A percentile compares a stretch with the other conserved stretches of the same genome.
Evolutionary conservation across 495 filamentous ascomycete genomes (phyloP).

Genomic region (Aspergillus sclerotiicarbonarius): DNA sequence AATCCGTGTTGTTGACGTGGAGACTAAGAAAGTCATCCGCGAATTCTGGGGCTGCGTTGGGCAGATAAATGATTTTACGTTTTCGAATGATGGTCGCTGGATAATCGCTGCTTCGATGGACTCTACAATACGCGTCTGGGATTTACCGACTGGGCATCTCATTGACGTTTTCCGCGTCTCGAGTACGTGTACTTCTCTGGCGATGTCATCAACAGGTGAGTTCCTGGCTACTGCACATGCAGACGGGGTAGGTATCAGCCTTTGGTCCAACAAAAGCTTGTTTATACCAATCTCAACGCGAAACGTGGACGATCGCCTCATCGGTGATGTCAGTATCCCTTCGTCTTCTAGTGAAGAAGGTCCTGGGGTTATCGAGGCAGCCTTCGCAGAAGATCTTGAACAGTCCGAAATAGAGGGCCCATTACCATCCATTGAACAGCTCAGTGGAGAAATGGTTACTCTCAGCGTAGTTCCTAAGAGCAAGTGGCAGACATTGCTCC

Average conservation of each 20-base stretch:
- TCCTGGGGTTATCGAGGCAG: slow-evolving; percentile 64
- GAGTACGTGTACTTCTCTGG: slow-evolving; percentile 73
- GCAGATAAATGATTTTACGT: slow-evolving; percentile 80
- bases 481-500: slow-evolving; percentile 88
- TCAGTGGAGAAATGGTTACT: slow-evolving; percentile 77
- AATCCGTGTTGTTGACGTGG: slow-evolving; percentile 84
- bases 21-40: slow-evolving; percentile 83
- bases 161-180: slow-evolving; percentile 82
- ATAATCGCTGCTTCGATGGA: slow-evolving; percentile 86
- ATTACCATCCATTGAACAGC: slow-evolving; percentile 62
- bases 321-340: slow-evolving; percentile 60
- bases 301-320: slow-evolving; percentile 71
- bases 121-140: slow-evolving; percentile 82
- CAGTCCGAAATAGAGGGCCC: slow-evolving; percentile 47
- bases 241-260: slow-evolving; percentile 79
- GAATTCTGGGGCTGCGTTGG: slow-evolving; percentile 89
- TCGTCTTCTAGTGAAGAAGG: slow-evolving; percentile 84
- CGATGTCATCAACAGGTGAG: slow-evolving; percentile 87
- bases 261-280: slow-evolving; percentile 91
- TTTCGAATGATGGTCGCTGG: slow-evolving; percentile 93
- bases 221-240: slow-evolving; percentile 86
- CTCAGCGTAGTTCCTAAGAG: slow-evolving; percentile 84
- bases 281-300: slow-evolving; percentile 85
- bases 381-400: slow-evolving; percentile 57
- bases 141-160: slow-evolving; percentile 90